phyloP scores from a whole-genome alignment of 352 stramenopile genomes.

The Globisporangium cystogenes region DNA sequence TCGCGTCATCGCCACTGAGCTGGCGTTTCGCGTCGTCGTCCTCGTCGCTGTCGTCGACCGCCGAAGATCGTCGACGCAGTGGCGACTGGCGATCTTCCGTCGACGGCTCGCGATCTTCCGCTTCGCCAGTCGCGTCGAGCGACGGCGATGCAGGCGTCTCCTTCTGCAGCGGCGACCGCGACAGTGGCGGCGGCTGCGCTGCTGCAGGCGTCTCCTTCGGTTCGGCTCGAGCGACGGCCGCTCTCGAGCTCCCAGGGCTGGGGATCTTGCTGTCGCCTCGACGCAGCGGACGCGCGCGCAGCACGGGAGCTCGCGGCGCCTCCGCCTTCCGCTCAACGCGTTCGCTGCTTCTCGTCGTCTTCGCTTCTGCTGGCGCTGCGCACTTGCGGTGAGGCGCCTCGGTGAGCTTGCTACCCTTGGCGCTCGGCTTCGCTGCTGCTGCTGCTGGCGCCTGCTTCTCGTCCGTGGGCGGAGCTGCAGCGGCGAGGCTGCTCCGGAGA shows the following conservation, averaged over 20 bases:
- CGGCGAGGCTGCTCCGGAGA: conserved; percentile 9
- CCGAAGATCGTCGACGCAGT: too few relatives aligned
- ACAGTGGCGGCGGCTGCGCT: too few relatives aligned
- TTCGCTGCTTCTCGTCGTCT: not conserved
- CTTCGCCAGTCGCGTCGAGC: not conserved
- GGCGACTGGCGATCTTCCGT: too few relatives aligned
- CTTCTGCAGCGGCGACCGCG: too few relatives aligned
- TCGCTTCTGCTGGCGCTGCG: not conserved
- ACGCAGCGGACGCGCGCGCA: conserved; percentile 14
- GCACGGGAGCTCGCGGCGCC: not conserved
- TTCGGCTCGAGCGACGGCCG: not conserved
- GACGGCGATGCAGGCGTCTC: not conserved
- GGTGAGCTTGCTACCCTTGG: not conserved
- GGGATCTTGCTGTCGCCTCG: conserved; percentile 31
- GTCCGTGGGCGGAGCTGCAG: not conserved
- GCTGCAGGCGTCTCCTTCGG: not conserved
- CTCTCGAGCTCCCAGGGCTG: too few relatives aligned
- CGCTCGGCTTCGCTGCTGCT: not conserved
- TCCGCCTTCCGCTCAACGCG: not conserved
- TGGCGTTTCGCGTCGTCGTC: not conserved
- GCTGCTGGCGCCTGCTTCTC: conserved; percentile 4
- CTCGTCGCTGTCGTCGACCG: too few relatives aligned
- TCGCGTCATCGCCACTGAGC: not conserved
- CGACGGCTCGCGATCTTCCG: not conserved
- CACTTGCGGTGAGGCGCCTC: not conserved